Evolutionary conservation across 495 filamentous ascomycete species (phyloP).

Genomic region (Stereocaulon alpinum): DNA sequence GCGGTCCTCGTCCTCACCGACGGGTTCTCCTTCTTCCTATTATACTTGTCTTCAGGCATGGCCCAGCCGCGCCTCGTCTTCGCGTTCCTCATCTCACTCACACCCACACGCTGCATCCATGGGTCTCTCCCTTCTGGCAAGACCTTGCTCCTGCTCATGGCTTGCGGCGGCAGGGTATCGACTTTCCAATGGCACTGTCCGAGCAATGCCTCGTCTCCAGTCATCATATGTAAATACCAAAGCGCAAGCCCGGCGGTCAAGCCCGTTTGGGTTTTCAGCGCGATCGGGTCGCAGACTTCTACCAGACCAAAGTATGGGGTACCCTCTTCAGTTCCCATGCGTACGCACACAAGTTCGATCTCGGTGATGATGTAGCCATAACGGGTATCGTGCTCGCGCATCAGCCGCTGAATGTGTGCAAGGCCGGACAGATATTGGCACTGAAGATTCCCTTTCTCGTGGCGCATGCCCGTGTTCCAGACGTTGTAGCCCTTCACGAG

Average conservation of each 20-base stretch:
- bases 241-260: slow-evolving; percentile 63
- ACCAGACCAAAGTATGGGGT: slow-evolving; percentile 79
- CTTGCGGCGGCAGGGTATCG: slow-evolving; percentile 73
- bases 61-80: slow-evolving; percentile 79
- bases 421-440: slow-evolving; percentile 80
- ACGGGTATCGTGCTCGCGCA: slow-evolving; percentile 85
- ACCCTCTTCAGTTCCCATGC: slow-evolving; percentile 57
- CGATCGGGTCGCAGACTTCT: slow-evolving; percentile 58
- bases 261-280: slow-evolving; percentile 33
- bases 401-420: slow-evolving; percentile 71
- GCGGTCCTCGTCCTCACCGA: slow-evolving; percentile 32
- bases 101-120: slow-evolving; percentile 80
- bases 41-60: slow-evolving; percentile 62
- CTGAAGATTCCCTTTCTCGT: slow-evolving; percentile 64
- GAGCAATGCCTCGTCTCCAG: slow-evolving; percentile 57
- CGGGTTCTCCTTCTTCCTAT: slow-evolving; percentile 39
- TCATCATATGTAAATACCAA: slow-evolving; percentile 77
- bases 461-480: slow-evolving; percentile 91
- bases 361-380: slow-evolving; percentile 94
- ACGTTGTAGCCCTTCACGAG: slow-evolving; percentile 80
- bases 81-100: slow-evolving; percentile 73
- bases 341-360: slow-evolving; percentile 85
- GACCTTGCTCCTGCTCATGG: slow-evolving; percentile 61
- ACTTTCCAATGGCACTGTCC: slow-evolving; percentile 59
- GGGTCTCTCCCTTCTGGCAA: slow-evolving; percentile 54